Base-by-base conservation (phyloP, 192 early-diverging fungal species). In the Allomyces macrogynus region DNA sequence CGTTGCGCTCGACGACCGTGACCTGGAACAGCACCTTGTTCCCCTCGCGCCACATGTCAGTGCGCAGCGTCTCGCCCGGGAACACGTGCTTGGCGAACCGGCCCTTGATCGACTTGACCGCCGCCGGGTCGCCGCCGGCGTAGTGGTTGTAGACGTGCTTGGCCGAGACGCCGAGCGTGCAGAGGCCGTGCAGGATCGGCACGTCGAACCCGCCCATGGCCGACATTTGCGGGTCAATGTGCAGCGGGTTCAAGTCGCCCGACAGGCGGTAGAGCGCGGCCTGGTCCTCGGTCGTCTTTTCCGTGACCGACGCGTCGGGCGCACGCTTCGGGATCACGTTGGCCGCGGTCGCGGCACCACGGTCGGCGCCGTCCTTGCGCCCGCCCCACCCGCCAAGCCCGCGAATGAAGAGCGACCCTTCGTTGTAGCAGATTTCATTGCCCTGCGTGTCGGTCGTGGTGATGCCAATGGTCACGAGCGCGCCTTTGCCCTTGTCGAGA, bases 11-110 rank as follows among this genome's bases (percentile, higher is more conserved):
- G 43, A 97, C 90, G 18, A 89, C 86, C 42, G 89, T 87, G 54
- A 90, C 89, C 73, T 91, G 86, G 86, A 97, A 99, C 67, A 97
- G 77, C 23, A 99, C 84, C 70, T 88, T 90, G 75, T 78, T 81
- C 12, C 86, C 84, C 65, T 81, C 78, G 0, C 65, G 62, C 97
- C 97, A 97, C 85, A 97, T 89, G 75, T 91, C 86, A 12, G 95
- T 99, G 75, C 95, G 88, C 32, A 97, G 80, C 20, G 95, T 98
- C 75, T 99, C 95, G 20, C 97, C 95, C 23, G 97, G 97, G 76
- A 89, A 83, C 67, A 97, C 93, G 23, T 86, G 86, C 49, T 85
- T 82, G 60, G 86, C 82, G 72, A 96, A 91, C 44, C 91, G 82
- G 18, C 80, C 92, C 84, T 99, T 99, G 77, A 97, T 83, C 74